Evolutionary conservation across 768 basidiomycete species (phyloP), one percentile per base, ranked within the genome.

Genomic region (Leucocoprinus leucothites): DNA sequence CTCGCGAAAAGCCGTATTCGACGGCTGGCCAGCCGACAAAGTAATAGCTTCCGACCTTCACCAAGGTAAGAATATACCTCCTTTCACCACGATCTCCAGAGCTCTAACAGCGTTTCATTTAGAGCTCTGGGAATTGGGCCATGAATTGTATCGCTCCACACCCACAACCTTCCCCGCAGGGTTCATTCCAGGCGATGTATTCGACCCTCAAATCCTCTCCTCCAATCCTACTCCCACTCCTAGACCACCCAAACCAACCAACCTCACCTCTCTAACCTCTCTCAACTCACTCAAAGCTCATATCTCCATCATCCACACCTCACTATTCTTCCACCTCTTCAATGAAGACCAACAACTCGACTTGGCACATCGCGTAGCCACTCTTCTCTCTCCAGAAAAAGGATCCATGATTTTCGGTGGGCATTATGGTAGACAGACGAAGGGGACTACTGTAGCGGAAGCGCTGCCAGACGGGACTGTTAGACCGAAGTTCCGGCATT

Each of bases 61-160:
- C 3, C 60, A 56, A 68, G 68, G 73, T 71, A 35, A 25, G 25
- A 4, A 22, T 26, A 26, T 34, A 34, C 6, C 13, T 34, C 13
- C 31, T 34, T 34, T 34, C 31, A 6, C 31, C 13, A 6, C 31
- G 13, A 13, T 34, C 31, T 34, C 41, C 41, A 34, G 13, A 8
- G 22, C 28, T 45, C 24, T 9, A 26, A 14, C 25, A 34, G 5
- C 13, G 6, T 34, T 13, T 34, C 31, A 6, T 34, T 34, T 34
- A 85, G 85, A 69, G 14, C 81, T 82, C 58, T 86, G 84, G 85
- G 72, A 80, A 6, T 69, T 77, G 3, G 86, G 86, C 1, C 84
- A 87, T 58, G 71, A 79, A 41, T 71, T 88, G 14, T 89, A 85
- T 68, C 74, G 65, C 48, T 74, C 79, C 3, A 80, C 72, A 0